phyloP scores from a whole-genome alignment of 768 basidiomycete genomes.

The Gyrodon lividus region DNA sequence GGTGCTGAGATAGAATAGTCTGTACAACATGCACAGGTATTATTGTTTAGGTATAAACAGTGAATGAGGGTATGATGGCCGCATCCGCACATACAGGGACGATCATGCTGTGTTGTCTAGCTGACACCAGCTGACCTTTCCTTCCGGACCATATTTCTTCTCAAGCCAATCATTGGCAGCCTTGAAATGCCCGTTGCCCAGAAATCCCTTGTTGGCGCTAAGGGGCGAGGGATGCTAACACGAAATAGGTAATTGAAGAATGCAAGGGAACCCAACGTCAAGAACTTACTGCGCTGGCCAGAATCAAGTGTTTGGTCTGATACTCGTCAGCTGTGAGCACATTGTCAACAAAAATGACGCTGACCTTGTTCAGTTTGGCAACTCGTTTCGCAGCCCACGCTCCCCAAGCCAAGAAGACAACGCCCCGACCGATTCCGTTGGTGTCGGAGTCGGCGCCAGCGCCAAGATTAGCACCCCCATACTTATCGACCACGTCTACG shows the following conservation, averaged over 20 bases:
- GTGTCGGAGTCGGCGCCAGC: conserved; percentile 32
- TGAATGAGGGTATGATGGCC: conserved; percentile 22
- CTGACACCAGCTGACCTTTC: conserved; percentile 72
- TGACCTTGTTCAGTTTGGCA: conserved; percentile 69
- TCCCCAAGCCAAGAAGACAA: conserved; percentile 91
- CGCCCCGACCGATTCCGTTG: conserved; percentile 64
- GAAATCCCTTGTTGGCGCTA: conserved; percentile 75
- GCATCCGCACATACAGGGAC: neutral
- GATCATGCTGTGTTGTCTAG: conserved; percentile 30
- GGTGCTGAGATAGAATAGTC: conserved; percentile 9
- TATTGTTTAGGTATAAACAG: conserved; percentile 25
- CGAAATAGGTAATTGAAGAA: conserved; percentile 27
- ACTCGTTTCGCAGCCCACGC: conserved; percentile 83
- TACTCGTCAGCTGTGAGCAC: conserved; percentile 21
- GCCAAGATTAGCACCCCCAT: conserved; percentile 69
- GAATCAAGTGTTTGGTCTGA: conserved; percentile 77
- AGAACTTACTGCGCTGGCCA: conserved; percentile 67
- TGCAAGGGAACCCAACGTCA: conserved; percentile 13
- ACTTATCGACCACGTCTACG: conserved; percentile 72
- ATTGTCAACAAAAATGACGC: conserved; percentile 15
- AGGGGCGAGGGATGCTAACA: conserved; percentile 81
- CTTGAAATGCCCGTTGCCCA: conserved; percentile 88
- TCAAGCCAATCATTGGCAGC: conserved; percentile 86
- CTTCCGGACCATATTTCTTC: conserved; percentile 69
- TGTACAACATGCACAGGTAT: conserved; percentile 19